Percentiles rank a stretch among this genome's conserved stretches.
Evolutionary conservation across 73 alveolate species (phyloP).

Genomic region (Vitrella brassicaformis): DNA sequence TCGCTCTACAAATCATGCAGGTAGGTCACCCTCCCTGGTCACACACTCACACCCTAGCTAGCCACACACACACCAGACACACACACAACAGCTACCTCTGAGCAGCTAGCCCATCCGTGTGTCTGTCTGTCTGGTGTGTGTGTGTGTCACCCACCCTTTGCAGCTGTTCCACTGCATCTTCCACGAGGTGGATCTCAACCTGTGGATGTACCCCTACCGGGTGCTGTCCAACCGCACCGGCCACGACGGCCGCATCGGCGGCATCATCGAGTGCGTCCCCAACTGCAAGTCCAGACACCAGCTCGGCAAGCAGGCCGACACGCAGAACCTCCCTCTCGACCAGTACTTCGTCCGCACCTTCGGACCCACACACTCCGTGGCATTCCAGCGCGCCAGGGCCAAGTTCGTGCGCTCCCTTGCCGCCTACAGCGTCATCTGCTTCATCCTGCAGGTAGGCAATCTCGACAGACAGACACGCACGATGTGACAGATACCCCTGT

Average conservation of each 20-base stretch:
- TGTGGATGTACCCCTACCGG: conserved; percentile 68
- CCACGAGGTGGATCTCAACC: conserved; percentile 56
- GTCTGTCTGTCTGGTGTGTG: conserved; percentile 20
- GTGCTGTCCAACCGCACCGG: conserved; percentile 74
- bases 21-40: too few relatives aligned
- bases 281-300: conserved; percentile 64
- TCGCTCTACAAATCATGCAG: background rate
- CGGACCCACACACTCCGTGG: conserved; percentile 62
- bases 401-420: conserved; percentile 67
- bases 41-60: too few relatives aligned
- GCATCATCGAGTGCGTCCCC: conserved; percentile 74
- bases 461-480: background rate
- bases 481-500: background rate
- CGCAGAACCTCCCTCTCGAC: conserved; percentile 67
- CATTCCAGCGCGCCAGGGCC: conserved; percentile 65
- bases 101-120: too few relatives aligned
- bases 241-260: conserved; percentile 65
- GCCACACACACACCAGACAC: too few relatives aligned
- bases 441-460: conserved; percentile 10
- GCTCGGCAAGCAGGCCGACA: conserved; percentile 73
- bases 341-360: conserved; percentile 63
- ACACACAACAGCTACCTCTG: too few relatives aligned
- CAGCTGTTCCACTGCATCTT: conserved; percentile 70
- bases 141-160: too few relatives aligned
- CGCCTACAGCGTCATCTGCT: conserved; percentile 71